Evolutionary conservation across 352 stramenopile species (phyloP).

Genomic region (Pythium folliculosum): DNA sequence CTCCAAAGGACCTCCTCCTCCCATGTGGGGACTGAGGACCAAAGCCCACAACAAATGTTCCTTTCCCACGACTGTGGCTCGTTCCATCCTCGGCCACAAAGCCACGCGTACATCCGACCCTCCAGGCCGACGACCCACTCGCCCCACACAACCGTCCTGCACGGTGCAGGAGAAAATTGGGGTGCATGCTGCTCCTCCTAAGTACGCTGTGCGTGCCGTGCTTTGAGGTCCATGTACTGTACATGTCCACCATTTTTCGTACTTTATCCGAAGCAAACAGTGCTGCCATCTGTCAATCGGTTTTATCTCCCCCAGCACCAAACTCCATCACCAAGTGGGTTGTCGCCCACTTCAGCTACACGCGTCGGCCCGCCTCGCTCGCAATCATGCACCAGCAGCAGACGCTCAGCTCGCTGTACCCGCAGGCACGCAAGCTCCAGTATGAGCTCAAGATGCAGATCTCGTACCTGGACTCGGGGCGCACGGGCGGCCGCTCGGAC

Average conservation of each 20-base stretch:
- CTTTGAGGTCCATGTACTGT: too few species aligned
- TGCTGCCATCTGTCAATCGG: not conserved
- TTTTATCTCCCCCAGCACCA: not conserved
- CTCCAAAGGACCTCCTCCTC: not conserved
- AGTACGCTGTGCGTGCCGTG: not conserved
- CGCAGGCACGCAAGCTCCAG: slow-evolving; percentile 80
- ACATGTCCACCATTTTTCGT: not conserved
- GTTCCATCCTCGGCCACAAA: not conserved
- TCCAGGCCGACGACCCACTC: not conserved
- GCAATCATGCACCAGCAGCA: slow-evolving; percentile 33
- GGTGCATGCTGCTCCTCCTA: too few species aligned
- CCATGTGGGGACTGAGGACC: too few species aligned
- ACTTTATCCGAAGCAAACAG: not conserved
- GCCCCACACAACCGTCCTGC: too few species aligned
- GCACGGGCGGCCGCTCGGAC: slow-evolving; percentile 48
- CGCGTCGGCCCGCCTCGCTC: too few species aligned
- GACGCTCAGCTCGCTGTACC: slow-evolving; percentile 75
- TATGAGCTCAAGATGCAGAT: slow-evolving; percentile 91
- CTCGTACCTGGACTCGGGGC: slow-evolving; percentile 76
- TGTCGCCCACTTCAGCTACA: not conserved
- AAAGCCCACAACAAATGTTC: too few species aligned
- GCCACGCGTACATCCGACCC: not conserved
- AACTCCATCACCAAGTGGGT: not conserved
- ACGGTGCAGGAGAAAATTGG: too few species aligned
- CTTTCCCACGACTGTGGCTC: too few species aligned